Conservation (phyloP, 768 basidiomycete species). For the Termitomyces sp. region DNA sequence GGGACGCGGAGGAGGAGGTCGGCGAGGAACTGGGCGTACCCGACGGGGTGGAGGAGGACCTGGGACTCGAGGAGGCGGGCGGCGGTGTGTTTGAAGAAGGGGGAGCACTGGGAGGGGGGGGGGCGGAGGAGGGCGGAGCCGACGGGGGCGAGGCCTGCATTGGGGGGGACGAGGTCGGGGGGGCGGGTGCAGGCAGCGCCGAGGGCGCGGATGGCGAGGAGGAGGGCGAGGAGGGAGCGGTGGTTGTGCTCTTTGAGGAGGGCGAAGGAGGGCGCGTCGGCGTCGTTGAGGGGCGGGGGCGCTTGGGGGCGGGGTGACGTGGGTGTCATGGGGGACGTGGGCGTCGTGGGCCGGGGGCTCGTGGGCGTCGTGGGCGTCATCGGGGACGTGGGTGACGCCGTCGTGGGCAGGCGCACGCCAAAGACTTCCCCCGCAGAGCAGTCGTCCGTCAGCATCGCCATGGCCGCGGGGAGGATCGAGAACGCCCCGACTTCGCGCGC, state of each 20-base stretch:
- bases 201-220: slow-evolving; percentile 5
- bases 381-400: neutral
- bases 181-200: neutral
- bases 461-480: slow-evolving; percentile 14
- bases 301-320: neutral
- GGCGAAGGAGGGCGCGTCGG: slow-evolving; percentile 3
- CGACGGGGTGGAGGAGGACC: slow-evolving; percentile 5
- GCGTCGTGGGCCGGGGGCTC: too few relatives aligned
- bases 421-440: slow-evolving; percentile 16
- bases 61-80: slow-evolving; percentile 3
- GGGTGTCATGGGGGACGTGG: neutral
- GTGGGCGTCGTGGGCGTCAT: too few relatives aligned
- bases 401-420: slow-evolving; percentile 5
- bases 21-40: slow-evolving; percentile 7
- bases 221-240: neutral
- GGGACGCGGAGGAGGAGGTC: neutral
- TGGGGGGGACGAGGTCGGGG: neutral
- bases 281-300: neutral
- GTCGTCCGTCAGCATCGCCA: slow-evolving; percentile 16
- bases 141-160: slow-evolving; percentile 6
- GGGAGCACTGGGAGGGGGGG: neutral
- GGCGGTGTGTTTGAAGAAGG: slow-evolving; percentile 2
- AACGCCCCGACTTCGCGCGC: slow-evolving; percentile 12
- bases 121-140: slow-evolving; percentile 4
- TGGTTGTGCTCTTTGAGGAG: slow-evolving; percentile 8